Evolutionary conservation across 2,329 filamentous ascomycete species (phyloP), one percentile per base, ranked within the genome.

Genomic region (Colletotrichum costaricense): DNA sequence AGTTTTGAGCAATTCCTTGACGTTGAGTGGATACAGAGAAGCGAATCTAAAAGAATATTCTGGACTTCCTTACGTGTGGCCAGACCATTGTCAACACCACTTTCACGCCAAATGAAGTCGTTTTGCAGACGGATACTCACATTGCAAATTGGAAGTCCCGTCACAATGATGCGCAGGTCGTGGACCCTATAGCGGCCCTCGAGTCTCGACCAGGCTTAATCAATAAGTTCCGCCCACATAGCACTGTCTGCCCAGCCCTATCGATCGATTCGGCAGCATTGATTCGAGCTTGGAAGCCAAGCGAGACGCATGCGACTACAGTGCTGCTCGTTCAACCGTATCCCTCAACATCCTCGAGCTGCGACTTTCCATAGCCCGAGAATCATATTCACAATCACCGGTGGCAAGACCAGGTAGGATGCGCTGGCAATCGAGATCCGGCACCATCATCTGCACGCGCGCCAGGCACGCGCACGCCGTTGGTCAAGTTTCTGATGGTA

Each of bases 351-450:
- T 12, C 26, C 4, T 63, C 35, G 6, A n/a, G n/a, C 52, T 59
- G 24, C 38, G 42, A 9, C 11, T 38, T 28, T 8, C 26, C 30
- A 26, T 46, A 22, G 55, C 26, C 28, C 35, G 16, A 4, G n/a
- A 24, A 42, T 22, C 30, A 59, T 59, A 33, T 22, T 16, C 30
- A 24, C 63, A 42, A 24, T 19, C 62, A 19, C 42, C 52, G 24
- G 54, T 63, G 28, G 33, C 66, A 55, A 38, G 54, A 22, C 63
- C 33, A 33, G 56, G 38, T 55, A 58, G 59, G 70, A 60, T 72
- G 59, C 42, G 70, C 54, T 72, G 70, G 54, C 70, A 64, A 16
- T 64, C 70, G 55, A 49, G 59, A 60, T 64, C 69, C 42, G 52
- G 70, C 66, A 30, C 66, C 66, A 22, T 56, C 28, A 64, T 55